Conservation (phyloP, 352 stramenopile genomes). For the Paralagenidium karlingii region DNA sequence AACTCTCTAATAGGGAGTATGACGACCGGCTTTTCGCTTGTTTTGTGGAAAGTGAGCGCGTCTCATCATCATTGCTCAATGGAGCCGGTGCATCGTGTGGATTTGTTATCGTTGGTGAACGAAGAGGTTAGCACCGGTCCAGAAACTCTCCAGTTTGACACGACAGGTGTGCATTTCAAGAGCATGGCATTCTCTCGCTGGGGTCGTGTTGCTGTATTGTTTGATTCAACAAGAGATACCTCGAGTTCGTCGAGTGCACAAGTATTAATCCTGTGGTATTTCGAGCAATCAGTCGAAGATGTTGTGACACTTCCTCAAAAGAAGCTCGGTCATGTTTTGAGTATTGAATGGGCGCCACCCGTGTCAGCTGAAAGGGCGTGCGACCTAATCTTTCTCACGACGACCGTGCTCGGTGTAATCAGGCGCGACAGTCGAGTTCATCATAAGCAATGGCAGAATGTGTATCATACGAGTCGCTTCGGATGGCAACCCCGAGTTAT, state of each 20-base stretch:
- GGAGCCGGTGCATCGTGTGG: no score
- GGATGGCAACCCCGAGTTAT: not conserved
- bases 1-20: no score
- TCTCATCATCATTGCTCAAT: no score
- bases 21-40: no score
- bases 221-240: not conserved
- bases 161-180: no score
- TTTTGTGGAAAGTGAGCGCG: no score
- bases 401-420: slow-evolving; percentile 46
- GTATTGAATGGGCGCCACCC: slow-evolving; percentile 51
- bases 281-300: slow-evolving; percentile 33
- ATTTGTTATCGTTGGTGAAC: no score
- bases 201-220: not conserved
- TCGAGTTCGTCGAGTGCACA: not conserved
- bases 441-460: slow-evolving; percentile 36
- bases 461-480: slow-evolving; percentile 51
- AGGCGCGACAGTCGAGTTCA: slow-evolving; percentile 24
- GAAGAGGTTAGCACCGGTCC: no score
- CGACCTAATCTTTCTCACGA: slow-evolving; percentile 50
- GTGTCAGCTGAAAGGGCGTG: slow-evolving; percentile 31
- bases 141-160: no score
- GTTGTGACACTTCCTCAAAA: slow-evolving; percentile 37
- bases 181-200: not conserved
- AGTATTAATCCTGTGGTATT: not conserved
- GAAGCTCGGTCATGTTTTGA: slow-evolving; percentile 39